Evolutionary conservation across 176 grass and related monocot genomes (phyloP).

Genomic region (Oryza meyeriana): DNA sequence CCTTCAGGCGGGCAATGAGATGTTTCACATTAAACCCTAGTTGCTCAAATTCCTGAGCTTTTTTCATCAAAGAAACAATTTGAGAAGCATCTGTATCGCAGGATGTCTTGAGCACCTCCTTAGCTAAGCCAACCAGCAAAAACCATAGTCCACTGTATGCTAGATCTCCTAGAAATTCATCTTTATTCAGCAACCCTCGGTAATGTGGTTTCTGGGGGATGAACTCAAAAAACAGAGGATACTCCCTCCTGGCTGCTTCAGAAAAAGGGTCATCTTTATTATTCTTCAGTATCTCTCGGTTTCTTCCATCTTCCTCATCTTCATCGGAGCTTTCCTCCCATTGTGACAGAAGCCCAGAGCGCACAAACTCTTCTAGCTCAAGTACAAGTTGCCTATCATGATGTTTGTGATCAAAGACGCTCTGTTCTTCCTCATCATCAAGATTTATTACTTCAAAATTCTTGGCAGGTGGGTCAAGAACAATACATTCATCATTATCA

Average conservation of each 20-base stretch:
- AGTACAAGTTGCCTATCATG: constrained; percentile 36
- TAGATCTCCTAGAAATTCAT: constrained; percentile 35
- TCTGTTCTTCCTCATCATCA: constrained; percentile 34
- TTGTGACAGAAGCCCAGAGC: constrained; percentile 47
- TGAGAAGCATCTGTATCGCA: constrained; percentile 42
- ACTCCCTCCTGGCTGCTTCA: constrained; percentile 45
- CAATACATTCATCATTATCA: constrained; percentile 38
- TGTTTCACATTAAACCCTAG: constrained; percentile 59
- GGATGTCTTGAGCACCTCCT: constrained; percentile 48
- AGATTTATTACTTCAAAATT: constrained; percentile 41
- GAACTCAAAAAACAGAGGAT: constrained; percentile 54
- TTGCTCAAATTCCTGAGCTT: constrained; percentile 31
- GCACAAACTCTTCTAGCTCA: constrained; percentile 58
- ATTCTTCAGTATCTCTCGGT: neutral
- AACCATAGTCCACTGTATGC: constrained; percentile 52
- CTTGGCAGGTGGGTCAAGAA: constrained; percentile 16
- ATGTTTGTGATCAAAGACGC: constrained; percentile 17
- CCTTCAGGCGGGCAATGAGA: constrained; percentile 59
- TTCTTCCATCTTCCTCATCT: constrained; percentile 30
- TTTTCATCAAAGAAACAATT: constrained; percentile 43
- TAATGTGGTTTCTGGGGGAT: constrained; percentile 72
- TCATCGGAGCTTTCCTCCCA: constrained; percentile 52
- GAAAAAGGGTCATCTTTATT: constrained; percentile 41
- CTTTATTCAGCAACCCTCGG: constrained; percentile 33
- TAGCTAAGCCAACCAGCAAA: constrained; percentile 43